Evolutionary conservation across 164 flowering plant species (phyloP), one percentile per base, ranked within the genome.

Genomic region (Vitis rotundifolia): DNA sequence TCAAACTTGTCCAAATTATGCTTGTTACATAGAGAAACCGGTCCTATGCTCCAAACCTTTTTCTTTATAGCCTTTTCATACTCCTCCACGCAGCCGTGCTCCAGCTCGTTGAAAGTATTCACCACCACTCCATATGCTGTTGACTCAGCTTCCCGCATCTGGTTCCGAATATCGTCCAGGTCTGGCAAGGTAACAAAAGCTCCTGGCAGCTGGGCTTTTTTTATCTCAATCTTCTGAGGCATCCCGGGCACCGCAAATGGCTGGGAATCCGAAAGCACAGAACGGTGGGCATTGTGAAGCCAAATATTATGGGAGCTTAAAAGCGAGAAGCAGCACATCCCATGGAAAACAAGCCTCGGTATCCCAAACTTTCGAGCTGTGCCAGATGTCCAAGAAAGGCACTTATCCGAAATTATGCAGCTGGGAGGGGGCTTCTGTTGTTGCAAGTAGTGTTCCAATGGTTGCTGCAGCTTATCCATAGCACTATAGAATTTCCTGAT

Each of bases 11-110:
- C 84, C 37, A 52, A n/a, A 0, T 8, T 8, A 3, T 59, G 59
- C 55, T 68, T 78, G 76, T 82, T 80, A 53, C 82, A 75, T 1
- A 78, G 59, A 2, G 87, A 82, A 48, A 82, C 84, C 0, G 87
- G 85, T 5, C 86, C 86, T 10, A 83, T 22, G 54, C 78, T 72
- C 86, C 87, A 84, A 0, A 75, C 71, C 49, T 67, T 78, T n/a
- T 72, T 70, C 3, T 61, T 16, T 6, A 64, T 68, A 0, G 63
- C 76, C 58, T 68, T 77, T 13, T 59, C 2, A 68, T 64, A 82
- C 9, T 44, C 72, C 22, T 75, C 60, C 0, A 64, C 52, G 47
- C 31, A 80, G 1, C 49, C 67, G 9, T 19, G 60, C 72, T 82
- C 86, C 18, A 85, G 19, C 26, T 72, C 80, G 0, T 68, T 14